Evolutionary conservation across 768 basidiomycete genomes (phyloP).

Genomic region (Coprinopsis marcescibilis): DNA sequence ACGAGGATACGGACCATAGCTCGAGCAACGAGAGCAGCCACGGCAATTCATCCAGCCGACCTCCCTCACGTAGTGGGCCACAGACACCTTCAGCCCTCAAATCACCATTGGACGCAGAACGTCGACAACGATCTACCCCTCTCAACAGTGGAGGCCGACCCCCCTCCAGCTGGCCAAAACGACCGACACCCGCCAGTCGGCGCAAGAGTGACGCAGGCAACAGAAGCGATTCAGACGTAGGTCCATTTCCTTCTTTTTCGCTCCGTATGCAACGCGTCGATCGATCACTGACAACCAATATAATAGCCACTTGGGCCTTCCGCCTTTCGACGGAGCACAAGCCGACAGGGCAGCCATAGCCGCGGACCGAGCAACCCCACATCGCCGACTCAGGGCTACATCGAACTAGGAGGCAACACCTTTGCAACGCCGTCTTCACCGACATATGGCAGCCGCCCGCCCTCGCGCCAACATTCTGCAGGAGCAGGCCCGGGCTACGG

Average conservation of each 20-base stretch:
- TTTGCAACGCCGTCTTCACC: conserved; percentile 36
- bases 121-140: conserved; percentile 67
- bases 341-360: conserved; percentile 35
- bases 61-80: conserved; percentile 47
- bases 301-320: conserved; percentile 26
- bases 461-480: conserved; percentile 56
- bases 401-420: conserved; percentile 19
- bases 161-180: conserved; percentile 71
- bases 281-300: conserved; percentile 2
- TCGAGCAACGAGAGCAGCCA: no score
- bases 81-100: conserved; percentile 42
- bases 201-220: conserved; percentile 73
- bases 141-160: no score
- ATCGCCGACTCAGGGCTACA: conserved; percentile 35
- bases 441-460: conserved; percentile 49
- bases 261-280: background rate
- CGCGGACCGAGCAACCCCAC: conserved; percentile 74
- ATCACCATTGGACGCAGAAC: conserved; percentile 66
- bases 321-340: conserved; percentile 37
- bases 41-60: conserved; percentile 47
- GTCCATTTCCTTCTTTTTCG: conserved; percentile 15
- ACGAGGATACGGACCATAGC: no score
- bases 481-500: conserved; percentile 13
- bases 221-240: conserved; percentile 73
- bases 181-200: conserved; percentile 60